These are phyloP conservation scores for Ampelocalamus luodianensis DNA, from an alignment of 176 grass and related monocot genomes.

Conservation along the genomic window DNA sequence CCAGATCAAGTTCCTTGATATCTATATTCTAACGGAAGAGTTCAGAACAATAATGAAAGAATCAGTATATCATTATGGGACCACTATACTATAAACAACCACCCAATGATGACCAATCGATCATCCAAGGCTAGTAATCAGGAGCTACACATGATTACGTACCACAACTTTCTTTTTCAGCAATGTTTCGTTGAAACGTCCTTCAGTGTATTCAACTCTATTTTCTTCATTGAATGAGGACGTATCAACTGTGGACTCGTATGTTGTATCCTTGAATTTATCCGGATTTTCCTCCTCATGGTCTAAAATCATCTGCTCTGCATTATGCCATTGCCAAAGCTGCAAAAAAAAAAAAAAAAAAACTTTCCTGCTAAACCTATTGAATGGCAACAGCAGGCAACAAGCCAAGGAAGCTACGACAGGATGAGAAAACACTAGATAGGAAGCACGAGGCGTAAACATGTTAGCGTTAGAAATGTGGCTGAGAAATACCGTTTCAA, in stretches of 20 bases:
- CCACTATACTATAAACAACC: conserved; percentile 14
- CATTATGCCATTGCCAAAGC: conserved; percentile 93
- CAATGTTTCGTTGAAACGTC: conserved; percentile 60
- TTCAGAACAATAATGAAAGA: conserved; percentile 18
- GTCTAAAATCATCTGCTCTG: conserved; percentile 96
- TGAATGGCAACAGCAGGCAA: conserved; percentile 4
- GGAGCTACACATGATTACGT: not conserved
- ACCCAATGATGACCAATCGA: not conserved
- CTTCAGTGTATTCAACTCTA: conserved; percentile 78
- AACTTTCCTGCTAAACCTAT: conserved; percentile 10
- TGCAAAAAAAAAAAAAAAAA: conserved; percentile 41
- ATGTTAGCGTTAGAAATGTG: conserved; percentile 35
- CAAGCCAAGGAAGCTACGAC: conserved; percentile 13
- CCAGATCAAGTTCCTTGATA: conserved; percentile 82
- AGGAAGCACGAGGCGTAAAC: conserved; percentile 13
- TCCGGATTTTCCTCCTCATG: conserved; percentile 95
- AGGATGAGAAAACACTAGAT: conserved; percentile 13
- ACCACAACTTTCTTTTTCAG: conserved; percentile 90
- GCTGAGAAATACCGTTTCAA: conserved; percentile 68
- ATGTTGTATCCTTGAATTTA: conserved; percentile 74
- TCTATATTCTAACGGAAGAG: conserved; percentile 61
- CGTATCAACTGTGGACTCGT: conserved; percentile 69
- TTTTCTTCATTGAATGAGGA: conserved; percentile 69
- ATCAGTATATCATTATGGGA: conserved; percentile 25
- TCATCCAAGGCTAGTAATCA: conserved; percentile 1